Evolutionary conservation across 2,329 filamentous ascomycete genomes (phyloP), one percentile per base, ranked within the genome.

Genomic region (Aureobasidium sp.): DNA sequence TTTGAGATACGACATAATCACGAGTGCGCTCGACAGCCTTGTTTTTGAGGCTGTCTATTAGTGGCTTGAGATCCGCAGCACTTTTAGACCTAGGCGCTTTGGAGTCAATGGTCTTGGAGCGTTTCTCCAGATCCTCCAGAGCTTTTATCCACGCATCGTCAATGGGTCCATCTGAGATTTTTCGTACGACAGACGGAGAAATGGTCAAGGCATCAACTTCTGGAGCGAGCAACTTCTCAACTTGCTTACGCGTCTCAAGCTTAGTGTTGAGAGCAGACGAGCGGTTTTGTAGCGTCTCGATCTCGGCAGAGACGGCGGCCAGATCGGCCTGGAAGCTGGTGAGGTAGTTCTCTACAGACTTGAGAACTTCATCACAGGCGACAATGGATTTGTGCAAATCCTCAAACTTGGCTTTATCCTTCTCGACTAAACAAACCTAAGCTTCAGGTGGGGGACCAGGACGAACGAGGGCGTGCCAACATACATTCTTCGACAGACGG

Each of bases 1-100:
- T 94, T 73, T 97, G 93, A 16, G 90, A 84, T 13, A 99, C 94
- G 41, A 99, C 81, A 70, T 96, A 95, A 73, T 99, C 94, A 62
- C 95, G 84, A 73, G 97, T 96, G 61, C 94, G 85, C 75, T 97
- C 91, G 32, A 96, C 81, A n/a, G 92, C 93, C 78, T 94, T 96
- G 60, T 88, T 83, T 25, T 87, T 90, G 39, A 99, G 79, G 72
- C 95, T 90, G 61, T 91, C 86, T 55, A 99, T 77, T 45, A 99
- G 79, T 0, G 94, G 94, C 45, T 87, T 88, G 30, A 97, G 81
- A 72, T 99, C 94, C 59, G 88, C 85, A 34, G 90, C 78, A 0
- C 92, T 91, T 70, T 91, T 95, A 67, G 87, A 83, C 62, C 83
- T 81, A 45, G 78, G 80, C 3, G 81, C 75, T 67, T 84, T 88